Conservation (phyloP, 2,329 filamentous ascomycete species). For the Claviceps pazoutovae region DNA sequence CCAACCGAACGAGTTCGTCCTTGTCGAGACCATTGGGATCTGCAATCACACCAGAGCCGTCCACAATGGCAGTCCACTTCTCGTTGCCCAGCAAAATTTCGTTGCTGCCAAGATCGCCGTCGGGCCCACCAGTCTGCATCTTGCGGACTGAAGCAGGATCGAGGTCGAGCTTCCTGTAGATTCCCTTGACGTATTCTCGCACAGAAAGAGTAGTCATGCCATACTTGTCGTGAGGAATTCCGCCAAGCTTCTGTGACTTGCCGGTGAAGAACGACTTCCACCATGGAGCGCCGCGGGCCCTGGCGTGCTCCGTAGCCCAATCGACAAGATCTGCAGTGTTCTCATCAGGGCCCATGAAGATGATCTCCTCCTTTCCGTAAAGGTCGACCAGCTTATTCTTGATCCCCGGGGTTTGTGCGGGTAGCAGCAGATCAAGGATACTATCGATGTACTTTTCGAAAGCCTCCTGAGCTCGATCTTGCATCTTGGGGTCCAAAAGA, state of each 20-base stretch:
- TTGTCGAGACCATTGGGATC: constrained; percentile 83
- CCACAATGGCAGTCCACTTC: constrained; percentile 90
- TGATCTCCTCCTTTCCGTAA: constrained; percentile 86
- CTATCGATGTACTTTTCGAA: constrained; percentile 99
- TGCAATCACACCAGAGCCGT: constrained; percentile 86
- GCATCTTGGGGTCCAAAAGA: constrained; percentile 81
- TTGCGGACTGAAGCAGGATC: constrained; percentile 77
- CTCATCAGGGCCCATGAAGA: constrained; percentile 98
- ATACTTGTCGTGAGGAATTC: constrained; percentile 90
- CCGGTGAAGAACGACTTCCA: constrained; percentile 99
- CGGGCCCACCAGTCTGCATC: constrained; percentile 93
- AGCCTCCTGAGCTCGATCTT: constrained; percentile 80
- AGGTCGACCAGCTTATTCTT: constrained; percentile 97
- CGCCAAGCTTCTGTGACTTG: constrained; percentile 89
- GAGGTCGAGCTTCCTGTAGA: constrained; percentile 90
- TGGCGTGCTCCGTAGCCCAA: constrained; percentile 96
- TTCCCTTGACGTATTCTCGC: constrained; percentile 87
- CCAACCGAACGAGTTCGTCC: constrained; percentile 69
- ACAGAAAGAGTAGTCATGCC: constrained; percentile 98
- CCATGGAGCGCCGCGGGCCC: constrained; percentile 78
- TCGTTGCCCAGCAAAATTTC: constrained; percentile 94
- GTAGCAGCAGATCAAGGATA: constrained; percentile 86
- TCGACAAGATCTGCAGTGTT: constrained; percentile 95
- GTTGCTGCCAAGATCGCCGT: constrained; percentile 93
- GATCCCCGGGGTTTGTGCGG: constrained; percentile 84